Evolutionary conservation across 495 filamentous ascomycete genomes (phyloP).

Genomic region (Chlorociboria aeruginascens): DNA sequence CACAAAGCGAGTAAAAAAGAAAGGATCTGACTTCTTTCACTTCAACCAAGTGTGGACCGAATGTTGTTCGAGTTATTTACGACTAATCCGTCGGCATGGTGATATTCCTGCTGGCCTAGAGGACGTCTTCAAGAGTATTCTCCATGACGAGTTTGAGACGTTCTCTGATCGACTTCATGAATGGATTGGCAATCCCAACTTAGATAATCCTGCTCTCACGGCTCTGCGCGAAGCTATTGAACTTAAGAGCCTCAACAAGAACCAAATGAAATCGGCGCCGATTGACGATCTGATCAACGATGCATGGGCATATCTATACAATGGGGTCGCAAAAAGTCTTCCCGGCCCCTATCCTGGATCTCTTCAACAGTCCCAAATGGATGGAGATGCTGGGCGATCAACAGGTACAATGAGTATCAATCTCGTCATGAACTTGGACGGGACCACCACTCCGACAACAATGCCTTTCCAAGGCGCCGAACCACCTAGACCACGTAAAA

Average conservation of each 20-base stretch:
- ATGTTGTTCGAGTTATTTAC: constrained; percentile 60
- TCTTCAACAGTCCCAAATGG: constrained; percentile 18
- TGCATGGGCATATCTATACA: constrained; percentile 71
- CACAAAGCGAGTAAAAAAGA: constrained; percentile 70
- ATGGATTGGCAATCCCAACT: constrained; percentile 28
- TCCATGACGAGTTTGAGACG: constrained; percentile 66
- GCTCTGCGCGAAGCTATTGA: constrained; percentile 76
- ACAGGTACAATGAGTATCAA: constrained; percentile 40
- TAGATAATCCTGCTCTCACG: constrained; percentile 43
- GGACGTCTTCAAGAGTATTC: constrained; percentile 65
- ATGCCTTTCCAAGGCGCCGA: constrained; percentile 13
- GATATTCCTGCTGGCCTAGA: constrained; percentile 58
- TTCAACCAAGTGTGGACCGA: constrained; percentile 79
- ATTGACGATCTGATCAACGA: constrained; percentile 89
- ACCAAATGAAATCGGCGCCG: constrained; percentile 67
- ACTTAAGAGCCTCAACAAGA: constrained; percentile 79
- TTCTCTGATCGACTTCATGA: constrained; percentile 36
- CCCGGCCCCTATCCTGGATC: constrained; percentile 15
- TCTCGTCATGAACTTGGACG: constrained; percentile 26
- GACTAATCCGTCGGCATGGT: constrained; percentile 59
- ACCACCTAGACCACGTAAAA: constrained; percentile 34
- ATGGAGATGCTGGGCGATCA: constrained; percentile 9
- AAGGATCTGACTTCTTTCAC: constrained; percentile 71
- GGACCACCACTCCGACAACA: constrained; percentile 16
- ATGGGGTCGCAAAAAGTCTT: constrained; percentile 30